These are phyloP conservation scores for Penicillium atrosanguineum DNA, from an alignment of 495 filamentous ascomycete genomes.

Conservation along the genomic window DNA sequence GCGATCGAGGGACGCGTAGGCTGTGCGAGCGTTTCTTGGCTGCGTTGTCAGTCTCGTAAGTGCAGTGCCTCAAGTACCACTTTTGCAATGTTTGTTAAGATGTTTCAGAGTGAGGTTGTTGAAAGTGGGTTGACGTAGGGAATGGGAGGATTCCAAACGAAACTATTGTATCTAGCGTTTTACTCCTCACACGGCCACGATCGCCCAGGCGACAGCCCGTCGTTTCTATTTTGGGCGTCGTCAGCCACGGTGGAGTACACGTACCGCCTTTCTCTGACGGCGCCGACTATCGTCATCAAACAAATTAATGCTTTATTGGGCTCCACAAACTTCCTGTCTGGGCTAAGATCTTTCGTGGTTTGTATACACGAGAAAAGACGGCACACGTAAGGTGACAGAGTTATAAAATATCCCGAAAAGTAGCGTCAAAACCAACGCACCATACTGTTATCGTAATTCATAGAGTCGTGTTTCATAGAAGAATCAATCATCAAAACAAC, in stretches of 20 bases:
- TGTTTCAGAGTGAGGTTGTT: not conserved
- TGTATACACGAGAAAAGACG: not conserved
- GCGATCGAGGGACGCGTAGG: slow-evolving; percentile 2
- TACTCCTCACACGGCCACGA: slow-evolving; percentile 1
- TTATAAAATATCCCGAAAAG: not conserved
- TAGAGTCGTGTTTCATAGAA: slow-evolving; percentile 7
- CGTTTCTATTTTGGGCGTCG: slow-evolving; percentile 25
- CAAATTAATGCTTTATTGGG: not conserved
- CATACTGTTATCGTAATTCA: slow-evolving; percentile 7
- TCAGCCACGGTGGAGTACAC: slow-evolving; percentile 21
- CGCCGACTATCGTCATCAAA: not conserved
- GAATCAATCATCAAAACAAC: not conserved
- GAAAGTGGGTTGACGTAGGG: not conserved
- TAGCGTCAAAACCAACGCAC: not conserved
- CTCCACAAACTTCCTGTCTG: not conserved
- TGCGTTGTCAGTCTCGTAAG: slow-evolving; percentile 3
- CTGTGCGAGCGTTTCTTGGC: slow-evolving; percentile 1
- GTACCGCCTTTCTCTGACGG: not conserved
- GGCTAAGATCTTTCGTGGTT: not conserved
- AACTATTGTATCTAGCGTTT: not conserved
- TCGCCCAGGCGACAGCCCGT: slow-evolving; percentile 33
- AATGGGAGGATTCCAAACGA: not conserved
- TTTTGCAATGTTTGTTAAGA: not conserved
- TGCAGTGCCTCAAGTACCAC: not conserved
- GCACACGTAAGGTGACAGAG: not conserved